Evolutionary conservation across 139 green algal genomes (phyloP).

Genomic region (Coelastrella sp.): DNA sequence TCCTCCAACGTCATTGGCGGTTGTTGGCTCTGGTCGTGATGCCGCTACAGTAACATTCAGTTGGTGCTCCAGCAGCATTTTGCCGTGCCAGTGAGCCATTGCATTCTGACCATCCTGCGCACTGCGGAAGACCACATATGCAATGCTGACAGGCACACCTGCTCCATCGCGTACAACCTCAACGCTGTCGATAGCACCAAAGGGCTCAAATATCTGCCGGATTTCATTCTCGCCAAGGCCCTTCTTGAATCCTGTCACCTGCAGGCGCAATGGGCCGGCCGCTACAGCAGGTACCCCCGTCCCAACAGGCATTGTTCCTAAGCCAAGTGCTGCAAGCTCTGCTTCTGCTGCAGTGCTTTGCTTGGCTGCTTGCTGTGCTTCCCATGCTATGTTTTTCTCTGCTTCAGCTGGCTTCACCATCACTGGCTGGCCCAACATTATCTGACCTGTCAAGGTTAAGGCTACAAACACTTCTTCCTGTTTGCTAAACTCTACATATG

Average conservation of each 20-base stretch:
- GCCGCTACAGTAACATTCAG: conserved; percentile 60
- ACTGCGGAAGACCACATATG: conserved; percentile 70
- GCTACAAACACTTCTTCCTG: conserved; percentile 85
- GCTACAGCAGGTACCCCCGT: background rate
- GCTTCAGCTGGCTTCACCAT: conserved; percentile 96
- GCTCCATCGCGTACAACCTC: conserved; percentile 70
- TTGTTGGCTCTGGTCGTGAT: background rate
- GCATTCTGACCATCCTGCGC: conserved; percentile 10
- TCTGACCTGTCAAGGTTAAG: conserved; percentile 87
- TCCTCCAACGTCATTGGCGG: conserved; percentile 56
- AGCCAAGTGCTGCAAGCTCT: conserved; percentile 12
- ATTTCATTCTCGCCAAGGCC: conserved; percentile 78
- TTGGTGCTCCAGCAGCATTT: conserved; percentile 69
- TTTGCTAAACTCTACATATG: conserved; percentile 95
- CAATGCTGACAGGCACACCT: conserved; percentile 70
- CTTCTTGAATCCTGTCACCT: conserved; percentile 56
- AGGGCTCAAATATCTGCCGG: conserved; percentile 82
- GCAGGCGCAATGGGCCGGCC: conserved; percentile 42
- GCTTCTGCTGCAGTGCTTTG: conserved; percentile 41
- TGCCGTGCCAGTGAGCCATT: conserved; percentile 72
- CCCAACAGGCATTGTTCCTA: background rate
- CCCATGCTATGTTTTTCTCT: conserved; percentile 97
- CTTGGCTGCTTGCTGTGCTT: conserved; percentile 82
- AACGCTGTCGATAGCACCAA: conserved; percentile 85
- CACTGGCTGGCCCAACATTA: conserved; percentile 86